phyloP scores from a whole-genome alignment of 352 stramenopile species.

The Peronosclerospora sorghi region DNA sequence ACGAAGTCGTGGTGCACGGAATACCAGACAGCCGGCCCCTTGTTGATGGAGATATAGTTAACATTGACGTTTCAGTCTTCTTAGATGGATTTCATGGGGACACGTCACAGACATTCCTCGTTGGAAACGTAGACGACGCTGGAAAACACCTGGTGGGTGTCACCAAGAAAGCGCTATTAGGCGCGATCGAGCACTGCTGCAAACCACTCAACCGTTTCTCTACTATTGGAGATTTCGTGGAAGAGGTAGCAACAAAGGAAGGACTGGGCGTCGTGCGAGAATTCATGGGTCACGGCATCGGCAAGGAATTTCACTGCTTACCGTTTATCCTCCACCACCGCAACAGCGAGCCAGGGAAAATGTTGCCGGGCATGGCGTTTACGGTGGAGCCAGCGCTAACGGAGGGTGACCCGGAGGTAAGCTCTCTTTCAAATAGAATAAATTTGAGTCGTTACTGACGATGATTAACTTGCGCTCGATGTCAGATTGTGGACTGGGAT shows the following conservation, averaged over 20 bases:
- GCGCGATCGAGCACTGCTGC: constrained; percentile 83
- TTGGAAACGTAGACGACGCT: constrained; percentile 86
- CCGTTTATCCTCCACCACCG: constrained; percentile 90
- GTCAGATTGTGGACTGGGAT: constrained; percentile 84
- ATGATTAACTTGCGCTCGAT: constrained; percentile 2
- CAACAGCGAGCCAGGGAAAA: constrained; percentile 71
- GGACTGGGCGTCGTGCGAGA: constrained; percentile 82
- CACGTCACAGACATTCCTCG: constrained; percentile 94
- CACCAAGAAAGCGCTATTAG: constrained; percentile 74
- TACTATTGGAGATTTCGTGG: constrained; percentile 88
- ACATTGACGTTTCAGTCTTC: constrained; percentile 94
- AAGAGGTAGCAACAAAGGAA: constrained; percentile 74
- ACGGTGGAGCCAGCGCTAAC: constrained; percentile 98
- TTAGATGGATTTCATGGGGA: constrained; percentile 94
- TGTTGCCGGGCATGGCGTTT: constrained; percentile 94
- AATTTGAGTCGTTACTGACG: background rate
- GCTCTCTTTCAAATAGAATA: background rate
- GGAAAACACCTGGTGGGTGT: constrained; percentile 83
- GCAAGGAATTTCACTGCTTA: constrained; percentile 90
- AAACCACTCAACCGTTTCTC: constrained; percentile 90
- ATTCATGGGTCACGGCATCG: constrained; percentile 96
- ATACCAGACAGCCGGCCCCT: constrained; percentile 90
- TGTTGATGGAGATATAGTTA: constrained; percentile 91
- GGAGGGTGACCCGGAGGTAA: constrained; percentile 80
- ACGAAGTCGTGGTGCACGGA: constrained; percentile 96